Percentiles rank a stretch among this genome's conserved stretches.
phyloP scores from a whole-genome alignment of 768 basidiomycete genomes.

The Phaffia tasmanica region DNA sequence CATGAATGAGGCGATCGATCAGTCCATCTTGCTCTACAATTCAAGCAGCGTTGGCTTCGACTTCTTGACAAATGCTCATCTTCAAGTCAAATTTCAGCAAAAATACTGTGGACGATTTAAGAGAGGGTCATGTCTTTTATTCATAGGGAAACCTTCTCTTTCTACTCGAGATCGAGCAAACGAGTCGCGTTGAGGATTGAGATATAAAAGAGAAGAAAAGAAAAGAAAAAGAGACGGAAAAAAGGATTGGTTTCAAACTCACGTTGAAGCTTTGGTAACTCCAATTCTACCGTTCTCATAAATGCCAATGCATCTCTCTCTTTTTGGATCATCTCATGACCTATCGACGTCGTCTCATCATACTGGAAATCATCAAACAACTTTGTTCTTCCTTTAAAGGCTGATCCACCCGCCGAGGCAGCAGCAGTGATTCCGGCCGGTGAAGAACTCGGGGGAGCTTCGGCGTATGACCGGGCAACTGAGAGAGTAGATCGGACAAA shows the following conservation, averaged over 20 bases:
- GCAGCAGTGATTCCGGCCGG: not conserved
- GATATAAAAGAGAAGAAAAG: not conserved
- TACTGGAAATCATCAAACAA: conserved; percentile 23
- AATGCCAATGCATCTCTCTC: conserved; percentile 25
- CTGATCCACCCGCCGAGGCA: not conserved
- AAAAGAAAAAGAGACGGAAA: not conserved
- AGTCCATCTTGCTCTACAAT: too few relatives aligned
- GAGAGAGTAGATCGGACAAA: too few relatives aligned
- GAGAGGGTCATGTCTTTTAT: not conserved
- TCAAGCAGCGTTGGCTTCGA: too few relatives aligned
- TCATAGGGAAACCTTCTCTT: not conserved
- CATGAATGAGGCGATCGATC: not conserved
- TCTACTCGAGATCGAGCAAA: not conserved
- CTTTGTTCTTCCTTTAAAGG: not conserved
- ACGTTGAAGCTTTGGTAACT: conserved; percentile 25
- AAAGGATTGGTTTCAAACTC: not conserved
- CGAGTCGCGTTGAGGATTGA: not conserved
- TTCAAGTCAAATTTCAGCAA: not conserved
- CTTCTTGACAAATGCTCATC: too few relatives aligned
- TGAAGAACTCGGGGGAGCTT: not conserved
- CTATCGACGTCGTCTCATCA: conserved; percentile 21
- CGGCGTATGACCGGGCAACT: conserved; percentile 6
- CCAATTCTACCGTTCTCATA: conserved; percentile 26
- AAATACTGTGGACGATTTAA: not conserved
- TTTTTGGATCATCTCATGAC: conserved; percentile 23